phyloP scores from a whole-genome alignment of 2,329 filamentous ascomycete species.

The Aspergillus sp. region DNA sequence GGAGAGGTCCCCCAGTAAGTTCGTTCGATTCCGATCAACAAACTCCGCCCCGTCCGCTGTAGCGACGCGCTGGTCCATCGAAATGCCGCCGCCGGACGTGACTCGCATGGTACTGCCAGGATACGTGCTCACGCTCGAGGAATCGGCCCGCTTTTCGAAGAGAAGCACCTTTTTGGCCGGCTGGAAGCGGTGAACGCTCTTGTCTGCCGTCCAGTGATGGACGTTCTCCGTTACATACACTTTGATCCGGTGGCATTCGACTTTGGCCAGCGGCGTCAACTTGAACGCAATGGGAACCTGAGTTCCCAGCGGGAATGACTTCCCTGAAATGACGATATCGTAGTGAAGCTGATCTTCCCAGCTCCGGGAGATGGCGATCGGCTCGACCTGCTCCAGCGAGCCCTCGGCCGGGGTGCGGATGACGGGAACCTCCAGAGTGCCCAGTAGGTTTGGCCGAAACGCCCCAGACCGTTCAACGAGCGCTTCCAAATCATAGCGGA shows the following conservation, averaged over 20 bases:
- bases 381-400: constrained; percentile 82
- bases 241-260: constrained; percentile 86
- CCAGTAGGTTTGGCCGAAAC: constrained; percentile 80
- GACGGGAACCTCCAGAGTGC: constrained; percentile 69
- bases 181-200: constrained; percentile 74
- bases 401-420: constrained; percentile 80
- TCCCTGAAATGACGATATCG: constrained; percentile 91
- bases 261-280: constrained; percentile 82
- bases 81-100: constrained; percentile 69
- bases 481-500: constrained; percentile 81
- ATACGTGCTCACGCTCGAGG: constrained; percentile 62
- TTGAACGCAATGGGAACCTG: constrained; percentile 92
- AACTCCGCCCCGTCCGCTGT: constrained; percentile 49
- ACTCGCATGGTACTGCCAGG: constrained; percentile 67
- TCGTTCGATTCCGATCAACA: constrained; percentile 48
- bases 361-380: constrained; percentile 83
- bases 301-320: constrained; percentile 81
- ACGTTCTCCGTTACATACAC: constrained; percentile 84
- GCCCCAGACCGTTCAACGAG: constrained; percentile 77
- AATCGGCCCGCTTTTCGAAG: constrained; percentile 80
- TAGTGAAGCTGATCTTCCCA: constrained; percentile 96
- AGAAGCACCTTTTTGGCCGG: constrained; percentile 74
- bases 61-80: constrained; percentile 50
- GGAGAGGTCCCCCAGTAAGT: constrained; percentile 71
- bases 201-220: constrained; percentile 82